Evolutionary conservation across 2,329 filamentous ascomycete species (phyloP).

Genomic region (Aschersonia sp.): DNA sequence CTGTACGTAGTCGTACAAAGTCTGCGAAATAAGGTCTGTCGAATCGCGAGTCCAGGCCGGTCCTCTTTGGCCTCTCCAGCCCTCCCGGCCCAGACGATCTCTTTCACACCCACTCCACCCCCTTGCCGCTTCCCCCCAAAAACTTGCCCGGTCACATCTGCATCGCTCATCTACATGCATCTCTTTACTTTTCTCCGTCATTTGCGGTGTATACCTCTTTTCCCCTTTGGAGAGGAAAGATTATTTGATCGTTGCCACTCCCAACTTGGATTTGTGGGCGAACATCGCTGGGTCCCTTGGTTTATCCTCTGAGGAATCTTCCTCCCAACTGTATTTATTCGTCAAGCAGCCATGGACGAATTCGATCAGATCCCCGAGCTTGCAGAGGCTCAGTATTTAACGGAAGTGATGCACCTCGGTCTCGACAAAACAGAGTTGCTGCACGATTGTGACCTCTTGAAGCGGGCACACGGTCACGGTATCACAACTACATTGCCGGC

Average conservation of each 20-base stretch:
- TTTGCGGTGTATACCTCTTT: background rate
- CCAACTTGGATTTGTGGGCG: background rate
- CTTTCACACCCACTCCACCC: background rate
- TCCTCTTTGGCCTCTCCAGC: too few relatives aligned
- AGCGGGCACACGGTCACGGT: slow-evolving; percentile 20
- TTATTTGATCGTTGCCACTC: background rate
- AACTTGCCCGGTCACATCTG: background rate
- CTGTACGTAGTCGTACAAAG: too few relatives aligned
- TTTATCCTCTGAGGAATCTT: too few relatives aligned
- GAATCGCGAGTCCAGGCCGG: too few relatives aligned
- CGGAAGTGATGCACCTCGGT: slow-evolving; percentile 22
- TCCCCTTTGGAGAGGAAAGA: background rate
- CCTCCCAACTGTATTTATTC: background rate
- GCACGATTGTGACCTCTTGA: slow-evolving; percentile 21
- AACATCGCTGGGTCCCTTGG: too few relatives aligned
- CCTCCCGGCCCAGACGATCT: too few relatives aligned
- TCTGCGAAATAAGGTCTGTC: too few relatives aligned
- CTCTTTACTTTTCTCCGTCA: background rate
- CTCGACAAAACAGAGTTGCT: slow-evolving; percentile 21
- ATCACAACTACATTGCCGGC: slow-evolving; percentile 14
- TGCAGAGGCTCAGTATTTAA: slow-evolving; percentile 22
- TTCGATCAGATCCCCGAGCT: slow-evolving; percentile 19
- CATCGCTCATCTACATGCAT: background rate
- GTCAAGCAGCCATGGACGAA: slow-evolving; percentile 3
- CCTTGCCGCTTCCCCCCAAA: background rate